Evolutionary conservation across 805 yeast genomes (phyloP), one percentile per base, ranked within the genome.

Genomic region (Saccharomycodes ludwigii): DNA sequence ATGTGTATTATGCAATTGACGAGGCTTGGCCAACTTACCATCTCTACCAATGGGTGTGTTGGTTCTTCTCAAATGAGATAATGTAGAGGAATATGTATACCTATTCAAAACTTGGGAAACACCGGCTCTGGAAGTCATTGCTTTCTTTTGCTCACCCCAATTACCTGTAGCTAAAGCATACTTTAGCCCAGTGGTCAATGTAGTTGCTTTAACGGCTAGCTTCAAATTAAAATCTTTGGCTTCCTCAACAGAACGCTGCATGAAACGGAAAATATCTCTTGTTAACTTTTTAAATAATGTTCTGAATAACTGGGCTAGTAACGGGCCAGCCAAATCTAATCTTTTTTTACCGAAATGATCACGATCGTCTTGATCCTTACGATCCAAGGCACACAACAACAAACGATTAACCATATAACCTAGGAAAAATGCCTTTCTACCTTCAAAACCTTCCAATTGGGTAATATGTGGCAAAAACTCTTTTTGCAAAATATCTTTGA

Each of bases 141-240:
- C 96, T 59, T 91, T 91, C 76, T 86, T 88, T 58, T 91, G 99
- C 61, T 91, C 99, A 65, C 99, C 98, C 99, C 99, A 91, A 65
- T 91, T 91, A 68, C 99, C 99, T 11, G 99, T 91, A 33, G 99
- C 99, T 51, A 91, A 68, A 24, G 98, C 91, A 61, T 91, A 91
- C 55, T 93, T 82, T 59, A 91, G 71, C 55, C 99, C 99, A 39
- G 94, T 88, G 23, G 99, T 91, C 47, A 91, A 84, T 3, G 97
- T 91, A 45, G 86, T 86, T 12, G 96, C 84, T 63, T 91, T 88
- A 44, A 91, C 96, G 24, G 98, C 98, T 50, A 91, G 71, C 32
- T 94, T 85, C 63, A 91, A 71, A 55, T 88, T 88, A 68, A 91
- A 91, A 56, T 88, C 98, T 58, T 84, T 84, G 58, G 93, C 94